A percentile compares a stretch with the other conserved stretches of the same genome.
phyloP scores from a whole-genome alignment of 164 flowering plant genomes.

The Pachysandra terminalis region DNA sequence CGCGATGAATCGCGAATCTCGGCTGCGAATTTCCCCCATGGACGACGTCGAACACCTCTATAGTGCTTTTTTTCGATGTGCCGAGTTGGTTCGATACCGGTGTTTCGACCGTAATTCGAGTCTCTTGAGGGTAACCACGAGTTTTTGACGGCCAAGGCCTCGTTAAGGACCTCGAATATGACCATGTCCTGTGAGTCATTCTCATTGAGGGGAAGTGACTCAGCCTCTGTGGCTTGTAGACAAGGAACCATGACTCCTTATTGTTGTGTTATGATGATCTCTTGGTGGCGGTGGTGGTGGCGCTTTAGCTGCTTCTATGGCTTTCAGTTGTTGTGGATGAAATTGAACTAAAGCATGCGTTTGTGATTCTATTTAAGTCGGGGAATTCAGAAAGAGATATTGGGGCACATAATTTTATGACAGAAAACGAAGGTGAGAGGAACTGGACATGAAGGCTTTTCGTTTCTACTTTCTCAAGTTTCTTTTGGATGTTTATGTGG shows the following conservation, averaged over 20 bases:
- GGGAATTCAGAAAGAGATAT: too few relatives aligned
- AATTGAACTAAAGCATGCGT: not conserved
- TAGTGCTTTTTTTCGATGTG: slow-evolving; percentile 19
- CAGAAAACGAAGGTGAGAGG: slow-evolving; percentile 6
- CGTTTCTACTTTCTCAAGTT: too few relatives aligned
- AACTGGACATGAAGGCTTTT: not conserved
- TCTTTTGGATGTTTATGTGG: too few relatives aligned
- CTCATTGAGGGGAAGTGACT: slow-evolving; percentile 42
- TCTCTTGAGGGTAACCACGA: not conserved
- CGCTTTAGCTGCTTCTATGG: too few relatives aligned
- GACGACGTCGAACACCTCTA: slow-evolving; percentile 55
- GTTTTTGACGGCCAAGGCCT: slow-evolving; percentile 13
- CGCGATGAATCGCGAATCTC: slow-evolving; percentile 49
- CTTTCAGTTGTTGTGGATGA: not conserved
- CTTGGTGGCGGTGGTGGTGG: not conserved
- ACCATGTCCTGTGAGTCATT: slow-evolving; percentile 55
- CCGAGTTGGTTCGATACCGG: not conserved
- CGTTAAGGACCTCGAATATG: slow-evolving; percentile 34
- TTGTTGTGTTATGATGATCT: not conserved
- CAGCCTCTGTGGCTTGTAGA: not conserved
- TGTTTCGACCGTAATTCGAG: not conserved
- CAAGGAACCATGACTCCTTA: not conserved
- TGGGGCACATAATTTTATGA: not conserved
- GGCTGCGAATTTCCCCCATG: slow-evolving; percentile 63
- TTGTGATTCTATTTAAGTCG: too few relatives aligned